Evolutionary conservation across 306 rosid species (phyloP).

Genomic region (Alnus glutinosa): DNA sequence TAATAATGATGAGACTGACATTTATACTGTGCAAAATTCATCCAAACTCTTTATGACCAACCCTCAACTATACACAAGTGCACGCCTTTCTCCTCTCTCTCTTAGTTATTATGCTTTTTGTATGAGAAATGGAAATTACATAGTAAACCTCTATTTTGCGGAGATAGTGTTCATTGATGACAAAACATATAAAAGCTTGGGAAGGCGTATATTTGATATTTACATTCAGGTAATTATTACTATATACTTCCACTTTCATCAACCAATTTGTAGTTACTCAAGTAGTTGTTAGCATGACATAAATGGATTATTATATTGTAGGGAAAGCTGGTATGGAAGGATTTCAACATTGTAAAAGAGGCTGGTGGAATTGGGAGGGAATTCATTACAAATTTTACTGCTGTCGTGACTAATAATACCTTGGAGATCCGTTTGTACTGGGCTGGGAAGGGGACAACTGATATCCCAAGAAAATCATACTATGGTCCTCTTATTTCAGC

Average conservation of each 20-base stretch:
- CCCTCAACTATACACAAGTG: conserved; percentile 40
- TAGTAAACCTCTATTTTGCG: conserved; percentile 44
- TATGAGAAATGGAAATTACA: conserved; percentile 41
- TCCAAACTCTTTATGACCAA: conserved; percentile 24
- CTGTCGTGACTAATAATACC: conserved; percentile 8
- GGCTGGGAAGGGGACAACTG: conserved; percentile 51
- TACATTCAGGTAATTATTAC: conserved; percentile 39
- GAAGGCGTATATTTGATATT: conserved; percentile 53
- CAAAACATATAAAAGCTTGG: conserved; percentile 37
- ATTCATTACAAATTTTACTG: conserved; percentile 3
- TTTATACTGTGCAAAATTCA: conserved; percentile 2
- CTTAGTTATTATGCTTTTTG: conserved; percentile 46
- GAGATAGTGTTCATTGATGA: conserved; percentile 33
- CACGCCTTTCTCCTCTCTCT: conserved; percentile 53
- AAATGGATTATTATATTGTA: conserved; percentile 5
- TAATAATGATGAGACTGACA: background rate
- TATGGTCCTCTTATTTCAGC: conserved; percentile 58
- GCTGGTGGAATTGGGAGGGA: conserved; percentile 38
- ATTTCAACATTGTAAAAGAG: conserved; percentile 37
- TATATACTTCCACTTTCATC: background rate
- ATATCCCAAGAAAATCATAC: conserved; percentile 33
- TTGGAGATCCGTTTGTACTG: conserved; percentile 47
- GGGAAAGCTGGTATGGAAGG: conserved; percentile 35
- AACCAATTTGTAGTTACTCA: background rate
- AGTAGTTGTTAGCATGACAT: background rate